A percentile compares a stretch with the other conserved stretches of the same genome.
phyloP scores from a whole-genome alignment of 306 rosid species.

The Corylus americana region DNA sequence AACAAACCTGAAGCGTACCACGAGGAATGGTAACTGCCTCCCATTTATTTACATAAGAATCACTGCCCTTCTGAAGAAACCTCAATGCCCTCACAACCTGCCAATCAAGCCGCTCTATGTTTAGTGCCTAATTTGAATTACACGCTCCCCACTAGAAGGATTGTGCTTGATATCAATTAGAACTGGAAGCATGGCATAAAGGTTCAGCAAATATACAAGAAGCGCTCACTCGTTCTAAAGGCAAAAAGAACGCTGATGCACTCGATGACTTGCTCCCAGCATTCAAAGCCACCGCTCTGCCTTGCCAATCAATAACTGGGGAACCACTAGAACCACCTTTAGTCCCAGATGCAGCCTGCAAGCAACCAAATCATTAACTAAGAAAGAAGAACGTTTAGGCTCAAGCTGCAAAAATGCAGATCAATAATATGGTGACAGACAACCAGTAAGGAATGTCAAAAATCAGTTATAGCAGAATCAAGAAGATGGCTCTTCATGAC shows the following conservation, averaged over 20 bases:
- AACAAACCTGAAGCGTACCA: slow-evolving; percentile 98
- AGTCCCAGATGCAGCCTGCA: slow-evolving; percentile 98
- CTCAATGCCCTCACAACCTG: slow-evolving; percentile 94
- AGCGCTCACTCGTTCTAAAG: slow-evolving; percentile 78
- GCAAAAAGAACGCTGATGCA: slow-evolving; percentile 92
- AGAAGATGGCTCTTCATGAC: neutral
- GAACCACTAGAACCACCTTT: slow-evolving; percentile 99
- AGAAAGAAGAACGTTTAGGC: slow-evolving; percentile 10
- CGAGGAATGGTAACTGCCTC: slow-evolving; percentile 82
- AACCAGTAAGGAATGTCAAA: neutral
- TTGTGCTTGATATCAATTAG: slow-evolving; percentile 28
- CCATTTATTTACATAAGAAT: slow-evolving; percentile 71
- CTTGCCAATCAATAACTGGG: slow-evolving; percentile 94
- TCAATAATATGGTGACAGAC: neutral
- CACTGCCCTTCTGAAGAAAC: slow-evolving; percentile 68
- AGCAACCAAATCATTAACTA: slow-evolving; percentile 27
- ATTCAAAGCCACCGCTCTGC: slow-evolving; percentile 93
- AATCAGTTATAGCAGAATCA: neutral
- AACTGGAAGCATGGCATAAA: slow-evolving; percentile 24
- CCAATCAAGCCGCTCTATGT: slow-evolving; percentile 26
- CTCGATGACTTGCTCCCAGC: slow-evolving; percentile 98
- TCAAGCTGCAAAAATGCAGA: neutral
- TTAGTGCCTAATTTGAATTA: slow-evolving; percentile 23
- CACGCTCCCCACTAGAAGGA: slow-evolving; percentile 26
- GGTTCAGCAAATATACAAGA: slow-evolving; percentile 27